Percentiles rank a stretch among this genome's conserved stretches.
These are phyloP conservation scores for Colletotrichum tanaceti DNA, from an alignment of 2,329 filamentous ascomycete genomes.

Conservation along the genomic window DNA sequence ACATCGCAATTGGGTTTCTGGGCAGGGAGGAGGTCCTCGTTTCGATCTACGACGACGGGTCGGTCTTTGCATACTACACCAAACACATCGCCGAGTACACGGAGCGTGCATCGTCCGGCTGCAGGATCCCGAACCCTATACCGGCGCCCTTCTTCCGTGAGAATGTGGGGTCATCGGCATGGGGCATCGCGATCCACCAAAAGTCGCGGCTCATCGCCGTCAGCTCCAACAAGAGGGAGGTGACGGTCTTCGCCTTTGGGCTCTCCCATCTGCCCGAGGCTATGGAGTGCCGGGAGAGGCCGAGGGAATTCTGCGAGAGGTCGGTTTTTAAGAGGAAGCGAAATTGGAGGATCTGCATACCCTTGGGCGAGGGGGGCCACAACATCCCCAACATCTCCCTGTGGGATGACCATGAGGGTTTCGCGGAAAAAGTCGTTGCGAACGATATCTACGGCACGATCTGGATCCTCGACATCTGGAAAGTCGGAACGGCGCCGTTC, in stretches of 20 bases:
- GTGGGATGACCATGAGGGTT: slow-evolving; percentile 57
- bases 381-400: slow-evolving; percentile 69
- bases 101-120: slow-evolving; percentile 41
- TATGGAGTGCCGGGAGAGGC: slow-evolving; percentile 39
- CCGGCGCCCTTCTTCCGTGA: slow-evolving; percentile 74
- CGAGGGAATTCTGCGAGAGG: slow-evolving; percentile 46
- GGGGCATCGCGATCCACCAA: slow-evolving; percentile 87
- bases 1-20: slow-evolving; percentile 75
- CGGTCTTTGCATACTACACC: slow-evolving; percentile 78
- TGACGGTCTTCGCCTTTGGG: slow-evolving; percentile 65
- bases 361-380: slow-evolving; percentile 51
- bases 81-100: slow-evolving; percentile 62
- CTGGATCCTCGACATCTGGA: slow-evolving; percentile 67
- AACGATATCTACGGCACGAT: slow-evolving; percentile 62
- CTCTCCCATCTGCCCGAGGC: slow-evolving; percentile 44
- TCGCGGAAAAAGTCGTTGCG: slow-evolving; percentile 62
- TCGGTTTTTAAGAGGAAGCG: slow-evolving; percentile 56
- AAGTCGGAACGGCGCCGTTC: slow-evolving; percentile 41
- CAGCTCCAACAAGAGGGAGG: slow-evolving; percentile 75
- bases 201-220: slow-evolving; percentile 87
- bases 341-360: slow-evolving; percentile 63
- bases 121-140: slow-evolving; percentile 42
- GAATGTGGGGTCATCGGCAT: slow-evolving; percentile 83
- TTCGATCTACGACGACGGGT: slow-evolving; percentile 78
- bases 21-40: slow-evolving; percentile 77